Evolutionary conservation across 305 asterid species (phyloP).

Genomic region (Fraxinus velutina): DNA sequence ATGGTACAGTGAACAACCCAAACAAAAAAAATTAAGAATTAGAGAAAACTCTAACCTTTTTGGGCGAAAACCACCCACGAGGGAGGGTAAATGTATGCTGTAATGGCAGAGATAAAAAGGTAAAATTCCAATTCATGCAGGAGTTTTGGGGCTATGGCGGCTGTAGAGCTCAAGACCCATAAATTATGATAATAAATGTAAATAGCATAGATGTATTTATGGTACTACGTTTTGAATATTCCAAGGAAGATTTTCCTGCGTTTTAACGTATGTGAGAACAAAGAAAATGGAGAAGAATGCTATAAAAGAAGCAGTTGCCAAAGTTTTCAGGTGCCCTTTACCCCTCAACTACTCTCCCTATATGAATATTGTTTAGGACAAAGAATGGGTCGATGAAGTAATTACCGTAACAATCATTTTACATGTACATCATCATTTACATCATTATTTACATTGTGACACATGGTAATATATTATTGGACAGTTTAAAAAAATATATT

Average conservation of each 20-base stretch:
- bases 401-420: too few species aligned
- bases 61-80: not conserved
- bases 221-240: slow-evolving; percentile 20
- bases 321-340: slow-evolving; percentile 26
- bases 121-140: not conserved
- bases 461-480: too few species aligned
- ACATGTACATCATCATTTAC: too few species aligned
- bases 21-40: not conserved
- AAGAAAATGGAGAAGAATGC: not conserved
- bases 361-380: not conserved
- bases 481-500: too few species aligned
- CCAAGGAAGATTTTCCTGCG: not conserved
- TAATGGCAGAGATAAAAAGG: not conserved
- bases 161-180: not conserved
- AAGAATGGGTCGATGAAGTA: slow-evolving; percentile 14
- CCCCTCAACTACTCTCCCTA: slow-evolving; percentile 23
- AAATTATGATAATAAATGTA: not conserved
- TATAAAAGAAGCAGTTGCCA: slow-evolving; percentile 18
- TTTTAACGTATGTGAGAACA: slow-evolving; percentile 7
- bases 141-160: slow-evolving; percentile 16
- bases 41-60: slow-evolving; percentile 22
- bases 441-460: too few species aligned
- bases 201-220: not conserved
- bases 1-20: slow-evolving; percentile 17
- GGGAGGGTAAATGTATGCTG: not conserved